These are phyloP conservation scores for Fusarium foetens DNA, from an alignment of 2,329 filamentous ascomycete genomes.

Conservation along the genomic window DNA sequence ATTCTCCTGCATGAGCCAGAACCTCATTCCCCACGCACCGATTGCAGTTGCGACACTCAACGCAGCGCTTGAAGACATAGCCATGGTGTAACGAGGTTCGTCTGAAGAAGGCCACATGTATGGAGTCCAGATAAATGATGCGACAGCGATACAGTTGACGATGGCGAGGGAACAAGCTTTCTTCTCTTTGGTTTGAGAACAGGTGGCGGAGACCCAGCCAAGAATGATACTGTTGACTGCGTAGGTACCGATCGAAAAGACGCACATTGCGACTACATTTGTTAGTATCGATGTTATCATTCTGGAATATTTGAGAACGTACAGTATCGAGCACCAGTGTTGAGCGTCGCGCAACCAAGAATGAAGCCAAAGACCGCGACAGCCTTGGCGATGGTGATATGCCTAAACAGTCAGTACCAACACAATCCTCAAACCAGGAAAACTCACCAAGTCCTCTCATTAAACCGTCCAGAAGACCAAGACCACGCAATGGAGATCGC, in stretches of 20 bases:
- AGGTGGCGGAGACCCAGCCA: constrained; percentile 54
- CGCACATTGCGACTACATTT: constrained; percentile 43
- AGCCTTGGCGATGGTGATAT: constrained; percentile 55
- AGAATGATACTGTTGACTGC: constrained; percentile 57
- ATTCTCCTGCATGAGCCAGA: constrained; percentile 50
- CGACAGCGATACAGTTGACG: constrained; percentile 37
- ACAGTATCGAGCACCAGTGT: constrained; percentile 33
- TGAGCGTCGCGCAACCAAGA: constrained; percentile 42
- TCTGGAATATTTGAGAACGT: fast-evolving
- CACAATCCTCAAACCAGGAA: fast-evolving
- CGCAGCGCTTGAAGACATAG: constrained; percentile 33
- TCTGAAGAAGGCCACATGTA: constrained; percentile 29
- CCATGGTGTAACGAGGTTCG: constrained; percentile 26
- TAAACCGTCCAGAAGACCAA: constrained; percentile 55
- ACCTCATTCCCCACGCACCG: constrained; percentile 52
- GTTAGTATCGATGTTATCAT: fast-evolving
- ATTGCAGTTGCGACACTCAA: constrained; percentile 49
- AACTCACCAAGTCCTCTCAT: constrained; percentile 55
- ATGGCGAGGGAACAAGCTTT: constrained; percentile 43
- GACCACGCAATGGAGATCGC: constrained; percentile 29
- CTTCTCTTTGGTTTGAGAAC: constrained; percentile 60
- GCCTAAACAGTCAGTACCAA: constrained; percentile 30
- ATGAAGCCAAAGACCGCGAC: constrained; percentile 48
- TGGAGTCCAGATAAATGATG: constrained; percentile 24
- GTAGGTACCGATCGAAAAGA: constrained; percentile 52